Base-by-base conservation (phyloP, 2,329 filamentous ascomycete genomes). In the Aspergillus tubingensis region DNA sequence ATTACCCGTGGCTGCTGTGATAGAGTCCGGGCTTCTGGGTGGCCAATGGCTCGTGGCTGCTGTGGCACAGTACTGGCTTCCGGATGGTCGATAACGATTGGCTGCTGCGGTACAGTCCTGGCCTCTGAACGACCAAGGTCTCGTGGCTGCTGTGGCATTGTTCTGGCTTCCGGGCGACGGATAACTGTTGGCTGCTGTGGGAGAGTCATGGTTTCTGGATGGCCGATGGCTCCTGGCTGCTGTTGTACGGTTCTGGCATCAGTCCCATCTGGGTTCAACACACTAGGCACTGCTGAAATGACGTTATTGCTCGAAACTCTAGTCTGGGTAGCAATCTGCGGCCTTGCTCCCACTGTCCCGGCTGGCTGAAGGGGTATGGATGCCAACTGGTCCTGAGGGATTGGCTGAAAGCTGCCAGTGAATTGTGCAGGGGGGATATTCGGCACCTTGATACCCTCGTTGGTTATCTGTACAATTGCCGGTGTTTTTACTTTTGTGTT, bases 371-470 rank as follows among this genome's bases (percentile, higher is more conserved):
- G 41, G 23, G 19, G 19, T 6, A 23, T 44, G 19, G 5, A 23
- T 19, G 19, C 19, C 41, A 44, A 13, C 19, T 44, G 41, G 19
- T 44, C 19, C 43, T 30, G 38, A 8, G 58, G 61, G 19, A 62
- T 47, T 23, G 63, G 65, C 15, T 53, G 59, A 32, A 68, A 41
- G 6, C 57, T 43, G 8, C 65, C 65, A 17, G 56, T 65, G 54
- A 68, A 70, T 39, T 58, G 57, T 32, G 68, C 68, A 17, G 68
- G 66, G 15, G 65, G 67, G 1, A 70, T 60, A 8, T 58, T 25
- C 25, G 69, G 69, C 17, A 62, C 55, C 21, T 51, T 25, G 7
- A 70, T 49, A 11, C 65, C 64, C 8, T 65, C 47, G 44, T 68
- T 62, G 3, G 60, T 63, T 10, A 71, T 61, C 43, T 64, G 68